Base-by-base conservation (phyloP, 441 rosid genomes). In the Isatis lusitanica region DNA sequence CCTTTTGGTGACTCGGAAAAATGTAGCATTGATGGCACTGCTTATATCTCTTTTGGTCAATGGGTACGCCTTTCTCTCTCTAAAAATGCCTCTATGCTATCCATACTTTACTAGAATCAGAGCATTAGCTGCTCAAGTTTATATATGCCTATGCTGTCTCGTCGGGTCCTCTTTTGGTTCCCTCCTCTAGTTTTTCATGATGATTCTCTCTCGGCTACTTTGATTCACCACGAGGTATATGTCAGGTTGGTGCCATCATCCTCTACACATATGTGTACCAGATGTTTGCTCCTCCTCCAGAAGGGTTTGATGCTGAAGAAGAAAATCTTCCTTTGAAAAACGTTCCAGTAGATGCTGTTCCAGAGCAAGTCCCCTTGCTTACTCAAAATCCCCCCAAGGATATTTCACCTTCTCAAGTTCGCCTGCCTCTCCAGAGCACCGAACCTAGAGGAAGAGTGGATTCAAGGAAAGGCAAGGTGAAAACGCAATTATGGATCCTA, bases 1-100 rank as follows among this genome's bases (percentile, higher is more conserved):
- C 99, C 99, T 50, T 95, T 95, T 74, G 99, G 97, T 24, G 93
- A 93, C 78, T 74, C 88, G 18, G 88, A 86, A 2, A 88, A 67
- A 74, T 95, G 99, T 75, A 88, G 86, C 84, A 83, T 85, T 53
- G 87, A 91, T 66, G 97, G 96, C 78, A 93, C 94, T 66, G 99
- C 94, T 21, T 94, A 91, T 80, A 93, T 95, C 80, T 91, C 99
- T 13, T 95, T 93, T 79, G 99, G 99, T 70, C 99, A 93, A 79
- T 95, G 98, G 99, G 98, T 93, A 80, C 47, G 83, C 79, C 60
- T 69, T 2, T 4, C 4, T 26, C 28, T 26, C 28, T 26, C 28
- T 26, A 26, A 26, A 1, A 26, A 3, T 26, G 28, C 28, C 28
- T 26, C 28, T 26, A 0, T 26, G 2, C 28, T 26, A 26, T 26